Conservation (phyloP, 768 basidiomycete species). For the Phylloporus arenicola region DNA sequence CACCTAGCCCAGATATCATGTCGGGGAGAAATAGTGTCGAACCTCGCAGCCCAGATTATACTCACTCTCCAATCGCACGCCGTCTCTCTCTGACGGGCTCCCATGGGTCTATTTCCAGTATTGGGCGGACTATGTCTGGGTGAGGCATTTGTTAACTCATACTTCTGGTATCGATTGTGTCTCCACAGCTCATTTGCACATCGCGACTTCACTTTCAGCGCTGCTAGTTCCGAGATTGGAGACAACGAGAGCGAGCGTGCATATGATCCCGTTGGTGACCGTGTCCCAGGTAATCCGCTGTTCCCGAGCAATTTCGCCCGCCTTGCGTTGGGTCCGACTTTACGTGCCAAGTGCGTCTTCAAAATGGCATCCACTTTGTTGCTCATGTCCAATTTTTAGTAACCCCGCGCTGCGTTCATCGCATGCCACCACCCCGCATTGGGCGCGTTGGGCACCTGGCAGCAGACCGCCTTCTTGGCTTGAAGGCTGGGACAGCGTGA, state of each 20-base stretch:
- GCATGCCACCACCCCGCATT: conserved; percentile 7
- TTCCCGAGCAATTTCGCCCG: conserved; percentile 80
- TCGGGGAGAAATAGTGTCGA: conserved; percentile 22
- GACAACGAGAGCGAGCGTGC: conserved; percentile 27
- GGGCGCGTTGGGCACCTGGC: conserved; percentile 18
- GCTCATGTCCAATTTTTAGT: conserved; percentile 11
- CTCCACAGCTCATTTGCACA: conserved; percentile 10
- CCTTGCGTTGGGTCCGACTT: conserved; percentile 59
- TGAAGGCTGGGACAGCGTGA: conserved; percentile 33
- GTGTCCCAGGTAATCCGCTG: conserved; percentile 67
- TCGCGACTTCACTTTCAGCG: conserved; percentile 12
- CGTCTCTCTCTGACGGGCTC: conserved; percentile 23
- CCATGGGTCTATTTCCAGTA: conserved; percentile 23
- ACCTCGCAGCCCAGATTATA: conserved; percentile 24
- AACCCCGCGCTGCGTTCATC: conserved; percentile 23
- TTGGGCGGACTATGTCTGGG: conserved; percentile 24
- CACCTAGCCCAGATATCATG: conserved; percentile 16
- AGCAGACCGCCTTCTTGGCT: too few species aligned
- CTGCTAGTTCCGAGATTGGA: conserved; percentile 19
- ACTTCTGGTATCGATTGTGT: background rate
- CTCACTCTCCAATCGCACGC: conserved; percentile 14
- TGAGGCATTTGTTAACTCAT: conserved; percentile 4
- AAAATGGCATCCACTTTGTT: background rate
- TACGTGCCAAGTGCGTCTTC: conserved; percentile 46
- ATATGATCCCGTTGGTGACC: conserved; percentile 54